Percentiles rank a stretch among this genome's conserved stretches.
Evolutionary conservation across 2,329 filamentous ascomycete species (phyloP).

Genomic region (Aspergillus clavatus): DNA sequence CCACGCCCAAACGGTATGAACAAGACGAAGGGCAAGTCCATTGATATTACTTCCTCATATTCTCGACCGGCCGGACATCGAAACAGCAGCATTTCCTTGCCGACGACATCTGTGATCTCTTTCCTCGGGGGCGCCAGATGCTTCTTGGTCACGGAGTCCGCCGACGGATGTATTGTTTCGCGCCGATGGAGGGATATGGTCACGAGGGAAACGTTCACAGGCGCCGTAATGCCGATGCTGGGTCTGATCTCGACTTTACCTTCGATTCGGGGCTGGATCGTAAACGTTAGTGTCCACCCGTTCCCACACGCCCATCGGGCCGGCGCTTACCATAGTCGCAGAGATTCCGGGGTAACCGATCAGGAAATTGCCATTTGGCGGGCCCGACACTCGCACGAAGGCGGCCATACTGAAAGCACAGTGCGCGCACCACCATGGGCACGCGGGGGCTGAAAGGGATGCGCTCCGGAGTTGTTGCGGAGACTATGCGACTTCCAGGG

Average conservation of each 20-base stretch:
- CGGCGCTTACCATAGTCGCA: conserved; percentile 76
- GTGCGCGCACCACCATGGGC: conserved; percentile 39
- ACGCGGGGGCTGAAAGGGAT: conserved; percentile 25
- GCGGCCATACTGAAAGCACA: conserved; percentile 56
- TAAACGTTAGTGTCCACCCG: conserved; percentile 7
- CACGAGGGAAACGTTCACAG: conserved; percentile 85
- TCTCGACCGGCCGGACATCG: conserved; percentile 79
- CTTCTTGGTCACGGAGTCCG: conserved; percentile 89
- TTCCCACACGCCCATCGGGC: neutral
- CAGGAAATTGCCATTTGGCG: conserved; percentile 93
- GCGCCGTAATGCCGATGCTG: conserved; percentile 75
- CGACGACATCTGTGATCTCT: conserved; percentile 87
- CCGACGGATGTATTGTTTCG: conserved; percentile 94
- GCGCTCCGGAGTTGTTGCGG: conserved; percentile 23
- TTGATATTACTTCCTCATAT: conserved; percentile 81
- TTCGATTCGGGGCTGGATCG: conserved; percentile 79
- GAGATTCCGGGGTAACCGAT: conserved; percentile 98
- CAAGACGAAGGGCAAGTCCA: conserved; percentile 95
- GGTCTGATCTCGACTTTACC: conserved; percentile 96
- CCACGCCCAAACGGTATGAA: conserved; percentile 94
- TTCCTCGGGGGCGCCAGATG: conserved; percentile 84
- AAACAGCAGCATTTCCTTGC: conserved; percentile 90
- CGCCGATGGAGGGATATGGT: conserved; percentile 89
- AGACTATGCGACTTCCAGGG: conserved; percentile 23
- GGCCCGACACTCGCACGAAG: conserved; percentile 92